phyloP scores from a whole-genome alignment of 805 yeast species.

The Candida tibetensis region DNA sequence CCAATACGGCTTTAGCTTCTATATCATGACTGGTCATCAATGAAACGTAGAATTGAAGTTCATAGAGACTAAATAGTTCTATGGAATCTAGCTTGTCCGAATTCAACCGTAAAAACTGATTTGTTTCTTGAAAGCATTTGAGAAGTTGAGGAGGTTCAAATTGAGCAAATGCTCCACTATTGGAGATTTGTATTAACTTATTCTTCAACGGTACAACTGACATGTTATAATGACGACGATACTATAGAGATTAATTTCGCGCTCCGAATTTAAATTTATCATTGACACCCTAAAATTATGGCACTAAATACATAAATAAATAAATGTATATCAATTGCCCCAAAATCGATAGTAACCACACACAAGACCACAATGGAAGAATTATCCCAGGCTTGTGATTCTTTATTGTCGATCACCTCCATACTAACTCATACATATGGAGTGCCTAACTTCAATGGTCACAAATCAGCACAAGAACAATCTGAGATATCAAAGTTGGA shows the following conservation, averaged over 20 bases:
- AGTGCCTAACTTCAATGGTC: conserved; percentile 18
- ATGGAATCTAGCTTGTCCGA: conserved; percentile 40
- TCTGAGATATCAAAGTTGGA: conserved; percentile 19
- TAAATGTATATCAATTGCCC: too few species aligned
- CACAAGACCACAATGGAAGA: neutral
- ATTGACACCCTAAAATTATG: neutral
- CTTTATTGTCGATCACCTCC: conserved; percentile 17
- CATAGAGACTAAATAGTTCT: conserved; percentile 56
- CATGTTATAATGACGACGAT: neutral
- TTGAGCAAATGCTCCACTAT: conserved; percentile 49
- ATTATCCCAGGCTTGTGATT: conserved; percentile 22
- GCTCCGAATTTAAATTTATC: too few species aligned
- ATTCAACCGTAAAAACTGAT: conserved; percentile 27
- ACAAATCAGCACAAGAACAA: conserved; percentile 1
- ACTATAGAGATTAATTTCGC: too few species aligned
- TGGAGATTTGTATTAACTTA: conserved; percentile 49
- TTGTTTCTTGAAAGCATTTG: conserved; percentile 40
- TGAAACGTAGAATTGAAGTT: conserved; percentile 67
- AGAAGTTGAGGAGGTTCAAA: conserved; percentile 45
- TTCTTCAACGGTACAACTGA: conserved; percentile 27
- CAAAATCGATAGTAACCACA: too few species aligned
- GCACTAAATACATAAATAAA: too few species aligned
- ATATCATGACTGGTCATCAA: conserved; percentile 60
- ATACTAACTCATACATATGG: conserved; percentile 34
- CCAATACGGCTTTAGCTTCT: conserved; percentile 67